Evolutionary conservation across 805 yeast genomes (phyloP).

Genomic region (Candida chauliodis): DNA sequence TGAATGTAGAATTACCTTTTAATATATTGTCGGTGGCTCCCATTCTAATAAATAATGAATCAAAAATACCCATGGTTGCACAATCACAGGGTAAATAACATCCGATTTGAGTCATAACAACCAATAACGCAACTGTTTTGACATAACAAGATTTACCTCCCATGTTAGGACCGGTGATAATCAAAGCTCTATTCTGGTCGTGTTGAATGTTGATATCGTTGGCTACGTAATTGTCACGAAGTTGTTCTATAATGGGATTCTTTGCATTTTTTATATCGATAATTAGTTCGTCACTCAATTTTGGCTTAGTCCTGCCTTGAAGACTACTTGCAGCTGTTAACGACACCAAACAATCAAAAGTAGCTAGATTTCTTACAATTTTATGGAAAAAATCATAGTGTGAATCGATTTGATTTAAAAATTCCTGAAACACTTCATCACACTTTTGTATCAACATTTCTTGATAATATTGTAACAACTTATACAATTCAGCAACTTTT

Average conservation of each 20-base stretch:
- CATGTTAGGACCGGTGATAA: slow-evolving; percentile 86
- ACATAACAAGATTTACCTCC: slow-evolving; percentile 83
- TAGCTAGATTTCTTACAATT: slow-evolving; percentile 47
- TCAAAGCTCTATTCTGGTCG: slow-evolving; percentile 46
- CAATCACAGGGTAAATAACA: slow-evolving; percentile 65
- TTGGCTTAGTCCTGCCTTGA: slow-evolving; percentile 44
- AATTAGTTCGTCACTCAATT: slow-evolving; percentile 37
- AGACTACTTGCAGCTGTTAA: slow-evolving; percentile 57
- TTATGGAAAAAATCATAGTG: slow-evolving; percentile 32
- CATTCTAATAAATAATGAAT: slow-evolving; percentile 76
- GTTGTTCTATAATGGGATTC: slow-evolving; percentile 62
- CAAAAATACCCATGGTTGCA: slow-evolving; percentile 65
- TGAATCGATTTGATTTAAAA: slow-evolving; percentile 33
- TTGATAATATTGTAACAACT: slow-evolving; percentile 54
- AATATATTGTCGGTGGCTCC: slow-evolving; percentile 81
- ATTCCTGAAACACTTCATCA: slow-evolving; percentile 43
- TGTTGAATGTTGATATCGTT: slow-evolving; percentile 56
- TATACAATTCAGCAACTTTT: slow-evolving; percentile 45
- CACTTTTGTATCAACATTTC: slow-evolving; percentile 49
- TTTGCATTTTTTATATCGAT: slow-evolving; percentile 56
- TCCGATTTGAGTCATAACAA: slow-evolving; percentile 76
- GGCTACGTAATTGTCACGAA: slow-evolving; percentile 52
- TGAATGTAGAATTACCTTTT: slow-evolving; percentile 77
- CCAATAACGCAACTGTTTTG: slow-evolving; percentile 66
- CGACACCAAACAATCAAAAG: slow-evolving; percentile 65